phyloP scores from a whole-genome alignment of 441 rosid genomes.

The Adansonia gregorii region DNA sequence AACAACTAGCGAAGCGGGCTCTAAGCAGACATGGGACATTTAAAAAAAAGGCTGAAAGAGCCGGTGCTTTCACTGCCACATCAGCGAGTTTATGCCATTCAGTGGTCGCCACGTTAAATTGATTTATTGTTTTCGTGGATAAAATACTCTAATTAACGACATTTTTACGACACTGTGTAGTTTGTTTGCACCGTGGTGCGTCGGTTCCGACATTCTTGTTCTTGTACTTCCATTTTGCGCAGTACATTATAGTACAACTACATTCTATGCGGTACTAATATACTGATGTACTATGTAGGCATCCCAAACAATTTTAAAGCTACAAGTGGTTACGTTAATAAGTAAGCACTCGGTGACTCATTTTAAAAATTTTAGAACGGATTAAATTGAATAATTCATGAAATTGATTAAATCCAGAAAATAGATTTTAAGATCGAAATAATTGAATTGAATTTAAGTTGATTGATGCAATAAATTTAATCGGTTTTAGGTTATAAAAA shows the following conservation, averaged over 20 bases:
- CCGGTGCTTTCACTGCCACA: background rate
- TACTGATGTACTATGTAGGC: background rate
- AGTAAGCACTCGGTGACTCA: too few species aligned
- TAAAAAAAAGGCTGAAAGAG: background rate
- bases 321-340: too few species aligned
- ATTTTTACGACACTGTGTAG: background rate
- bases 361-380: too few species aligned
- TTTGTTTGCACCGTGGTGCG: background rate
- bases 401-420: too few species aligned
- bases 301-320: background rate
- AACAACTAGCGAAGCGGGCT: background rate
- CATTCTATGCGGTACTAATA: background rate
- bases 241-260: too few species aligned
- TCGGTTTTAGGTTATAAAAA: too few species aligned
- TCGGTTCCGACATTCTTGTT: background rate
- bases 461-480: too few species aligned
- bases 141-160: background rate
- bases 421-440: too few species aligned
- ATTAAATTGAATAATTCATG: too few species aligned
- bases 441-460: too few species aligned
- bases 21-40: background rate
- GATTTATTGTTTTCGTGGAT: background rate
- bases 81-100: background rate
- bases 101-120: background rate
- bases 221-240: background rate